Base-by-base conservation (phyloP, 2,329 filamentous ascomycete genomes). In the Dissoconium aciculare region DNA sequence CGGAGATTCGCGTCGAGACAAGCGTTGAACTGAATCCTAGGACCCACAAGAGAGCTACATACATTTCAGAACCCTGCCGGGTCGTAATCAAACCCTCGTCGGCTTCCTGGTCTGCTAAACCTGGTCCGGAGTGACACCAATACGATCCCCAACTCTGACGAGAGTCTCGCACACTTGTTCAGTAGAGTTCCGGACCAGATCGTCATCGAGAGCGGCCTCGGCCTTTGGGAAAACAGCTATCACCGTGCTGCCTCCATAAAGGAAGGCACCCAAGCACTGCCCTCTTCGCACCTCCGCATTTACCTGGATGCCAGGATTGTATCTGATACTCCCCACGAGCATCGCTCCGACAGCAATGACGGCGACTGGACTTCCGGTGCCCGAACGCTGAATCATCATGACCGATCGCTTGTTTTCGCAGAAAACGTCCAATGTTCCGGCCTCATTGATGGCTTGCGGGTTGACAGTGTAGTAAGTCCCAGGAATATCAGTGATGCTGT, bases 271-370 rank as follows among this genome's bases (percentile, higher is more conserved):
- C 13, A 60, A 35, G 39, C 57, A 58, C 35, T 60, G 52, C 1
- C 57, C 58, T 30, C 57, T 40, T 28, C 44, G 35, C 13, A 60
- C 46, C 4, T 48, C 37, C 5, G 41, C 41, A 2, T 55, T 57
- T 5, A 40, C 28, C 15, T 45, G 42, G n/a, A 57, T 42, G 15
- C 51, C 57, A 10, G 39, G 30, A n/a, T 55, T 49, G 34, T 59
- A 60, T 26, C 50, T 50, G 37, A 61, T 59, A 13, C 49, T 55
- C 2, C 58, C 58, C 1, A 61, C 58, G 14, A 61, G 44, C 58
- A 61, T 61, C 2, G 58, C 58, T 5, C 58, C 58, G 2, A 60
- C 56, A 3, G 58, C 58, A 11, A 61, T 41, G 15, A 61, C 37
- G 1, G 53, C 55, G 11, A 60, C 42, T 0, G 40, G 45, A 6